phyloP scores from a whole-genome alignment of 352 stramenopile genomes.

The Phytopythium chamaehyphon region DNA sequence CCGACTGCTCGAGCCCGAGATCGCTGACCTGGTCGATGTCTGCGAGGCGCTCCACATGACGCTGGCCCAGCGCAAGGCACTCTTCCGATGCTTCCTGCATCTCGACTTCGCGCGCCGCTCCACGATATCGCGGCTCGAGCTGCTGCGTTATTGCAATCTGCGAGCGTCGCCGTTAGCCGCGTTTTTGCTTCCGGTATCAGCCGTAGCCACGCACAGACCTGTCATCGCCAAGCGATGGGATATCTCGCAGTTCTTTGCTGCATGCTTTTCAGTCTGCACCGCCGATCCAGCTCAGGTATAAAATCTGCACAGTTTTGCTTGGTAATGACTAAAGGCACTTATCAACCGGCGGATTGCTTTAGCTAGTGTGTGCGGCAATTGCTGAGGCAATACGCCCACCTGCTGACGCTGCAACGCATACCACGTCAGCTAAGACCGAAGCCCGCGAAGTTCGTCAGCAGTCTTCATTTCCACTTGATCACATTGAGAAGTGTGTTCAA shows the following conservation, averaged over 20 bases:
- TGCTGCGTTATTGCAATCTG: conserved; percentile 56
- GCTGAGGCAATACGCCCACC: conserved; percentile 9
- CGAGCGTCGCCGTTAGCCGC: conserved; percentile 22
- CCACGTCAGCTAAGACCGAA: neutral
- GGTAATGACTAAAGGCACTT: neutral
- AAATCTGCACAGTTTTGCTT: neutral
- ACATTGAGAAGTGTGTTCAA: conserved; percentile 34
- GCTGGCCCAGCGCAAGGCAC: conserved; percentile 45
- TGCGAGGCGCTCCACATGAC: conserved; percentile 49
- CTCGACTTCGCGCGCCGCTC: conserved; percentile 56
- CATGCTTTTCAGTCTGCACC: conserved; percentile 63
- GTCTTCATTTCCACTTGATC: conserved; percentile 8
- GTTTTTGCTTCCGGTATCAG: conserved; percentile 31
- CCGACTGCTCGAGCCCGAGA: conserved; percentile 51
- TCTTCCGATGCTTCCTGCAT: conserved; percentile 61
- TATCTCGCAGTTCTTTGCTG: conserved; percentile 44
- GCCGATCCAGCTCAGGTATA: conserved; percentile 24
- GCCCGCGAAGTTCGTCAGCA: neutral
- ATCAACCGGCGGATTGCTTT: neutral
- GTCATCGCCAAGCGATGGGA: conserved; percentile 43
- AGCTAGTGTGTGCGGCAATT: conserved; percentile 25
- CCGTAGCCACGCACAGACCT: conserved; percentile 30
- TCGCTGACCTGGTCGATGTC: conserved; percentile 50
- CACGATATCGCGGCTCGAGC: conserved; percentile 38
- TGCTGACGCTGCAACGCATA: neutral